Evolutionary conservation across 805 yeast genomes (phyloP), one percentile per base, ranked within the genome.

Genomic region (Yamadazyma tumulicola): DNA sequence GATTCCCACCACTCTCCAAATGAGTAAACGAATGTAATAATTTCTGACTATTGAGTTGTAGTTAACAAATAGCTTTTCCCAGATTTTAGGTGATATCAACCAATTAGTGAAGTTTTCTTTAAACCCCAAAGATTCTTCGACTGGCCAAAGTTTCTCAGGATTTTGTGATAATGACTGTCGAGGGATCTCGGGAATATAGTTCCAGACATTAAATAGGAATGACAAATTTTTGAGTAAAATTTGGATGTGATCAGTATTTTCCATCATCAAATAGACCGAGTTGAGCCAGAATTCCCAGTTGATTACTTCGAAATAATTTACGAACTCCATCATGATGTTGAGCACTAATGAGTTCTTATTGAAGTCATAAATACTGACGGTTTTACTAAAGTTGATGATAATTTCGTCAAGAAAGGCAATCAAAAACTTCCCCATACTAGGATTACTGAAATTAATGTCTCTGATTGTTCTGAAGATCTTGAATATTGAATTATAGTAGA

Each of bases 201-300:
- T 81, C 95, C 95, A 86, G 2, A 80, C 55, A 52, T 85, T 82
- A 61, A 78, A 85, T 35, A 86, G 53, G 37, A 79, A 70, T 4
- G 88, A 75, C 24, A 86, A 53, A 10, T 78, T 76, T 40, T 84
- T 74, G 14, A 82, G 61, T 41, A 83, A 77, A 15, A 74, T 70
- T 43, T 76, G 79, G 44, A 77, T 67, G 52, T 75, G 84, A 29
- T 75, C 77, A 6, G 86, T 75, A 26, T 57, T 51, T 6, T 63
- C 49, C n/a, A 85, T 54, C 79, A 85, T 73, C 37, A 75, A 63
- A 39, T 73, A 59, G 10, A 67, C 55, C 11, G 83, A 79, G 35
- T 69, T 64, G 5, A 81, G 54, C 95, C 95, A 86, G 50, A 87
- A 85, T 32, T 65, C 61, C 93, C 95, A 86, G 59, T 82, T 75